Evolutionary conservation across 2,329 filamentous ascomycete genomes (phyloP), one percentile per base, ranked within the genome.

Genomic region (Alternaria conjuncta): DNA sequence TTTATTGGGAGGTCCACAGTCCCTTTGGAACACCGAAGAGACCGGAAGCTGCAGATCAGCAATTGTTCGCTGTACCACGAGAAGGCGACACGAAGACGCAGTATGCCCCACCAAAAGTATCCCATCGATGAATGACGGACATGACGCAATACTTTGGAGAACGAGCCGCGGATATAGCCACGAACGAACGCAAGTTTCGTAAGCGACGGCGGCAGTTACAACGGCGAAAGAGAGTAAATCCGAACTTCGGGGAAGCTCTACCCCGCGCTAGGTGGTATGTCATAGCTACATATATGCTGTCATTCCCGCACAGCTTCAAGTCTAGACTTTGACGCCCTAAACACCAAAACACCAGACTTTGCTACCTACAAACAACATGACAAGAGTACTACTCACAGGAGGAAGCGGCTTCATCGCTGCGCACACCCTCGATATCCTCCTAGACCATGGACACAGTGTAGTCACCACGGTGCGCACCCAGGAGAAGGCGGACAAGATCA

Each of bases 361-460:
- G 6, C 25, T 49, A 41, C 10, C 49, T 15, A 32, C 21, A 36
- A 30, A 21, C 18, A 73, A 32, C 30, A 80, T 81, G 79, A 80
- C 79, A 41, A 75, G 79, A 54, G 79, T 82, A 57, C 69, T 82
- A 5, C 76, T 82, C 44, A 81, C 79, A 20, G 86, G 88, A 68
- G 88, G 87, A 61, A 86, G 84, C 67, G 88, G 88, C 80, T 90
- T 90, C 78, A 90, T 90, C 67, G 88, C 88, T 63, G 87, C 88
- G 43, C 88, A 90, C 71, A 85, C 87, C n/a, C 81, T 90, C 25
- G 87, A 90, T 66, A 79, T 84, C 20, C 82, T 90, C 30, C 81
- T 90, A 46, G 79, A 87, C 61, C 83, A 81, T 66, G 85, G 83
- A 43, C 87, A 89, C 69, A 86, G 86, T 20, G 87, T 89, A 11